Evolutionary conservation across 2,329 filamentous ascomycete species (phyloP).

Genomic region (Calonectria naviculata): DNA sequence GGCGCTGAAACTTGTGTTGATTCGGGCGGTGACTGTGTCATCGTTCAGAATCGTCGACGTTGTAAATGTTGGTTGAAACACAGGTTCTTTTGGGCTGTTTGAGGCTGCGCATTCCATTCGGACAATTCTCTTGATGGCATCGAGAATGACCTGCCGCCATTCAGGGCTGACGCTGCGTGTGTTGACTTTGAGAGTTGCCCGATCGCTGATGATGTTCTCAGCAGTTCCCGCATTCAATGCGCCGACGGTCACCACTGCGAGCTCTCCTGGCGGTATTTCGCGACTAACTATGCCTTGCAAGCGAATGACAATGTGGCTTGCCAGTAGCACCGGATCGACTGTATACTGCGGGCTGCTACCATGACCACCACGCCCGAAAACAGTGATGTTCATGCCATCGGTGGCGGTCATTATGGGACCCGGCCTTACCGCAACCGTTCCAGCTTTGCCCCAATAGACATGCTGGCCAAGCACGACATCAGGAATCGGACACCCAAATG

Average conservation of each 20-base stretch:
- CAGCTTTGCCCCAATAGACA: constrained; percentile 49
- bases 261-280: constrained; percentile 48
- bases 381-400: constrained; percentile 42
- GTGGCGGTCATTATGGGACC: constrained; percentile 40
- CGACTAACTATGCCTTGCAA: constrained; percentile 46
- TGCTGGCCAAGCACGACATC: constrained; percentile 52
- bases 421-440: constrained; percentile 34
- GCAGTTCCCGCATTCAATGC: constrained; percentile 54
- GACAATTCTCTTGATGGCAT: constrained; percentile 54
- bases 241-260: constrained; percentile 56
- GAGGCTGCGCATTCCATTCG: constrained; percentile 62
- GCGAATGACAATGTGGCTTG: constrained; percentile 50
- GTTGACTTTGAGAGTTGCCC: constrained; percentile 52
- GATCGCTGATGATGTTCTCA: constrained; percentile 58
- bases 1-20: constrained; percentile 55
- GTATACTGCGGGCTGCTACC: constrained; percentile 51
- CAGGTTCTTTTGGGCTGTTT: constrained; percentile 48
- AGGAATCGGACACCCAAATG: constrained; percentile 41
- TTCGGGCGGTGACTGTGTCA: constrained; percentile 48
- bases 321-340: constrained; percentile 60
- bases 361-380: constrained; percentile 56
- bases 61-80: constrained; percentile 54
- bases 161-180: constrained; percentile 48
- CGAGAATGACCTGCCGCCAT: constrained; percentile 45
- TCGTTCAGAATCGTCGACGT: constrained; percentile 64